These are phyloP conservation scores for Daldinia bambusicola DNA, from an alignment of 495 filamentous ascomycete genomes.

Conservation along the genomic window DNA sequence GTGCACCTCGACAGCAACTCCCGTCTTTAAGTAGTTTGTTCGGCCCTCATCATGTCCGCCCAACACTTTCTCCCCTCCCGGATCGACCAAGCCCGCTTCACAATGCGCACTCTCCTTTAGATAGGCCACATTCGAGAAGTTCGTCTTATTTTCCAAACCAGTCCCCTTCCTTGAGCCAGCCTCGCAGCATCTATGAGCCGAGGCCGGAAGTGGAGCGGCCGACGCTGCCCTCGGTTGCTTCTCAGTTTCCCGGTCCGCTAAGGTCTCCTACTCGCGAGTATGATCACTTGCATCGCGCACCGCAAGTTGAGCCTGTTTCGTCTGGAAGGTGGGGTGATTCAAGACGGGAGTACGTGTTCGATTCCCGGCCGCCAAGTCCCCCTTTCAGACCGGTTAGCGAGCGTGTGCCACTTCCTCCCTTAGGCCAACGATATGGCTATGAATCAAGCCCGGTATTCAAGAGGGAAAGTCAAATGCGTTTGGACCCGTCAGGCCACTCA, in stretches of 20 bases:
- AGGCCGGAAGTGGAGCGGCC: conserved; percentile 52
- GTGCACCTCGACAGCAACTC: conserved; percentile 58
- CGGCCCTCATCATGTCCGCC: conserved; percentile 53
- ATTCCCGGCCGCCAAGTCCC: conserved; percentile 43
- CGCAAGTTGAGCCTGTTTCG: conserved; percentile 32
- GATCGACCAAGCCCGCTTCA: conserved; percentile 53
- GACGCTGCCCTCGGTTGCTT: conserved; percentile 53
- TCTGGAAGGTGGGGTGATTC: conserved; percentile 46
- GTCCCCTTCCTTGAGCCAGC: conserved; percentile 48
- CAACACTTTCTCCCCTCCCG: conserved; percentile 56
- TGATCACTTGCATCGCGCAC: conserved; percentile 45
- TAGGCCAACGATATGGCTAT: conserved; percentile 38
- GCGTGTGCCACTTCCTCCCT: conserved; percentile 43
- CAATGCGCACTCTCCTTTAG: conserved; percentile 57
- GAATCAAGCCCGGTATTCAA: conserved; percentile 41
- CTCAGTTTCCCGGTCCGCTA: conserved; percentile 54
- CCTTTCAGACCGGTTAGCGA: conserved; percentile 40
- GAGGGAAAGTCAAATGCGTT: conserved; percentile 32
- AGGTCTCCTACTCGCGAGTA: conserved; percentile 52
- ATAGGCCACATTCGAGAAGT: conserved; percentile 55
- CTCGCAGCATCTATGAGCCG: conserved; percentile 55
- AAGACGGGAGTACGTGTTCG: conserved; percentile 49
- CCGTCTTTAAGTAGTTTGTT: conserved; percentile 66
- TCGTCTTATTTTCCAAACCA: conserved; percentile 60
- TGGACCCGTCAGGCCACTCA: conserved; percentile 47